phyloP scores from a whole-genome alignment of 371 early-diverging fungal genomes.

The Caulochytrium protostelioides region DNA sequence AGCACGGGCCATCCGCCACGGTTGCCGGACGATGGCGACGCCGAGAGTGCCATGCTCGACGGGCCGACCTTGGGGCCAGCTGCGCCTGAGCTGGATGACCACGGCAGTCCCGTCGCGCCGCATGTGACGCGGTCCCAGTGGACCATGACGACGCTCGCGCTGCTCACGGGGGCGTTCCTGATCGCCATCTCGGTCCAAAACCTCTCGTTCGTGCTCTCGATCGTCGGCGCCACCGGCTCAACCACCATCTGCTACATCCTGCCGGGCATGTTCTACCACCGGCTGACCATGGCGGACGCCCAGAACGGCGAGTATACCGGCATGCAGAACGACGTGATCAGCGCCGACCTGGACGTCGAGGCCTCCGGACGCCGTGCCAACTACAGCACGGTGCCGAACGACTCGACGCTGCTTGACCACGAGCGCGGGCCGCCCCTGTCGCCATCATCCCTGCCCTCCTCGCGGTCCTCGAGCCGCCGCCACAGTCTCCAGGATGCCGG shows the following conservation, averaged over 20 bases:
- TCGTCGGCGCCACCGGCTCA: conserved; percentile 97
- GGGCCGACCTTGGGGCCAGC: not conserved
- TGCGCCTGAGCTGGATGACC: not conserved
- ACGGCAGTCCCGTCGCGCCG: not conserved
- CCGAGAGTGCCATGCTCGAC: not conserved
- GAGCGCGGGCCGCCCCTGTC: too few species aligned
- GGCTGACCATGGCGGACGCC: conserved; percentile 31
- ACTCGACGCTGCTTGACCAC: too few species aligned
- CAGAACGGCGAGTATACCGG: not conserved
- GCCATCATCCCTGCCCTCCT: too few species aligned
- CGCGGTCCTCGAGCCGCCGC: too few species aligned
- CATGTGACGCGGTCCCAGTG: conserved; percentile 18
- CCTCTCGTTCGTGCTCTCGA: conserved; percentile 48
- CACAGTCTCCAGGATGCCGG: too few species aligned
- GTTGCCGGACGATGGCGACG: conserved; percentile 3
- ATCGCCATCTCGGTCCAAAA: conserved; percentile 53
- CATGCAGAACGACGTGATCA: too few species aligned
- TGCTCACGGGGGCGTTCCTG: conserved; percentile 45
- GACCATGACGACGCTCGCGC: conserved; percentile 39
- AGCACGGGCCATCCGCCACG: conserved; percentile 5
- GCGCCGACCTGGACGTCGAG: too few species aligned
- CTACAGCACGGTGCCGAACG: too few species aligned
- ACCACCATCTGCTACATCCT: conserved; percentile 94
- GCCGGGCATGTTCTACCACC: conserved; percentile 86
- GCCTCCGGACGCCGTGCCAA: too few species aligned